A percentile compares a stretch with the other conserved stretches of the same genome.
phyloP scores from a whole-genome alignment of 345 rosid genomes.

The Lumnitzera littorea region DNA sequence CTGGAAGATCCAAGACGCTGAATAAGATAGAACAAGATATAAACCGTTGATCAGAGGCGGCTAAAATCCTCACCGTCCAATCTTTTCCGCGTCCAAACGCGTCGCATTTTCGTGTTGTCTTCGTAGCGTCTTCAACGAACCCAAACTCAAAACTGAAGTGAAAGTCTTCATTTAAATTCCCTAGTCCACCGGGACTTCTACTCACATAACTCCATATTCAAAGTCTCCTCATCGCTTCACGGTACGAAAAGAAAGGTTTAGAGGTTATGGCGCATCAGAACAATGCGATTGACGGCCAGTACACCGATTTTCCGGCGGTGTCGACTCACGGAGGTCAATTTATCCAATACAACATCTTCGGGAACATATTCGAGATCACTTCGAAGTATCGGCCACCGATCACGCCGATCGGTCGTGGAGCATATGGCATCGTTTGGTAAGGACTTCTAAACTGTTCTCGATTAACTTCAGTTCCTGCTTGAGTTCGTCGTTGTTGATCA shows the following conservation, averaged over 20 bases:
- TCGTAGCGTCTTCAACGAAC: constrained; percentile 52
- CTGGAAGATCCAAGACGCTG: too few relatives aligned
- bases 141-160: background rate
- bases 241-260: background rate
- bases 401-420: constrained; percentile 93
- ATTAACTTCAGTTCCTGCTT: background rate
- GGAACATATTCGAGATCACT: constrained; percentile 72
- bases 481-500: too few relatives aligned
- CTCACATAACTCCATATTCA: background rate
- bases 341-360: constrained; percentile 70
- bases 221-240: background rate
- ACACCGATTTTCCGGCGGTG: constrained; percentile 64
- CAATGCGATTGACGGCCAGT: constrained; percentile 34
- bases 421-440: constrained; percentile 97
- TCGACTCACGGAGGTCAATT: constrained; percentile 65
- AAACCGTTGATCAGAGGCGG: constrained; percentile 46
- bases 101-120: constrained; percentile 38
- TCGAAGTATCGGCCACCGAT: constrained; percentile 90
- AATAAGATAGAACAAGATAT: too few relatives aligned
- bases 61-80: constrained; percentile 36
- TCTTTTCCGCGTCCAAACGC: constrained; percentile 3
- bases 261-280: constrained; percentile 1
- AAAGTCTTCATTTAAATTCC: background rate
- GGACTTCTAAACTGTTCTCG: background rate
- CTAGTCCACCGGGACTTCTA: background rate